Conservation (phyloP, 2,329 filamentous ascomycete genomes). For the Xylaria sp. region DNA sequence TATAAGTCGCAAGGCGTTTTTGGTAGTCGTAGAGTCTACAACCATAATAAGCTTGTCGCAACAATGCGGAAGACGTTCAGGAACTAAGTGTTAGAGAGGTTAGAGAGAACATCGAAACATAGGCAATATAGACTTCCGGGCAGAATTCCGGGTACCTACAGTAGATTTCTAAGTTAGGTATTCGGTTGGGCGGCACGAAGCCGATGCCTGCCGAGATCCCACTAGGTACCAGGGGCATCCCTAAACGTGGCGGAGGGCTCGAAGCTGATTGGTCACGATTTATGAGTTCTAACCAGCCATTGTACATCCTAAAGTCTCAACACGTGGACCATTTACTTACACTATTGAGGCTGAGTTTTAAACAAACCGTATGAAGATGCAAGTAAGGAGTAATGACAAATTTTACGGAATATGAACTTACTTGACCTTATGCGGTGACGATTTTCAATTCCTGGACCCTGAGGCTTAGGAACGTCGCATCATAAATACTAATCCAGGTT, state of each 20-base stretch:
- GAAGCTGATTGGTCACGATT: conserved; percentile 18
- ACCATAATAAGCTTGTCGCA: conserved; percentile 37
- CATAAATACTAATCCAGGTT: not conserved
- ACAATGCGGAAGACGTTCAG: conserved; percentile 39
- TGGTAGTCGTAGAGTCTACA: conserved; percentile 67
- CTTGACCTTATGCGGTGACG: not conserved
- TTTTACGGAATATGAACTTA: not conserved
- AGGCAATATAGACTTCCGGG: no score
- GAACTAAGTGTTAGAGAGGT: no score
- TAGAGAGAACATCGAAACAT: no score
- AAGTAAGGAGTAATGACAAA: not conserved
- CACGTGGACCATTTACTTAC: not conserved
- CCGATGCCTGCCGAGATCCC: not conserved
- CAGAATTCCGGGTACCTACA: not conserved
- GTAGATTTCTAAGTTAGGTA: not conserved
- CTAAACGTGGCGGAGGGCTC: conserved; percentile 22
- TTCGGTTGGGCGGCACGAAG: not conserved
- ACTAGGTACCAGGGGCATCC: not conserved
- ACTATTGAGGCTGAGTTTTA: not conserved
- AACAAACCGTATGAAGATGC: not conserved
- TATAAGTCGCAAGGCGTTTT: conserved; percentile 65
- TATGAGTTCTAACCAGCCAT: not conserved
- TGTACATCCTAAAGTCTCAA: not conserved
- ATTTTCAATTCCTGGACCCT: not conserved
- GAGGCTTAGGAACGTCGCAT: no score